These are phyloP conservation scores for Candida oleophila DNA, from an alignment of 805 yeast genomes.

Conservation along the genomic window DNA sequence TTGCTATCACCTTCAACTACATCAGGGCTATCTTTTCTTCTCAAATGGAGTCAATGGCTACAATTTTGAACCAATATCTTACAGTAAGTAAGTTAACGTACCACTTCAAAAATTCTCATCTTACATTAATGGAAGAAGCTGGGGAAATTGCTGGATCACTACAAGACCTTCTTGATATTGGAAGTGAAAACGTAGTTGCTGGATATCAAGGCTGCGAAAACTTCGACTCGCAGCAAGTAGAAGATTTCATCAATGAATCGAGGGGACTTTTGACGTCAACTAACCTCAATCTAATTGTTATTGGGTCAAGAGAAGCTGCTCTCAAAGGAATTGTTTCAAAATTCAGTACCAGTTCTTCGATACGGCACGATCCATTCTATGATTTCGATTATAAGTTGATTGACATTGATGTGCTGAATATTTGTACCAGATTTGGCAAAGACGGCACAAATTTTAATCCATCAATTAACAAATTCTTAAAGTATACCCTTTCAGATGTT, in stretches of 20 bases:
- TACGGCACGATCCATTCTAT: conserved; percentile 49
- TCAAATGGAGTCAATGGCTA: conserved; percentile 25
- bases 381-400: conserved; percentile 38
- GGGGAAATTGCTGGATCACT: conserved; percentile 38
- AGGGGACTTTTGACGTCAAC: background rate
- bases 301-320: background rate
- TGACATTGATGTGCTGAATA: conserved; percentile 3
- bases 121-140: conserved; percentile 47
- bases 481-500: background rate
- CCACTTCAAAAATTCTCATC: conserved; percentile 3
- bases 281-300: background rate
- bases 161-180: conserved; percentile 17
- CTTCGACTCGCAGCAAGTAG: background rate
- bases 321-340: background rate
- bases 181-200: background rate
- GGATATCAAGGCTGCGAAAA: background rate
- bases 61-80: conserved; percentile 46
- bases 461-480: conserved; percentile 1
- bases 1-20: conserved; percentile 33
- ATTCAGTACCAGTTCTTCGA: no score
- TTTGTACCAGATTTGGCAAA: background rate
- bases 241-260: background rate
- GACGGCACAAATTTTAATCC: background rate
- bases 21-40: conserved; percentile 15
- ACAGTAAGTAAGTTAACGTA: conserved; percentile 44